Base-by-base conservation (phyloP, 306 rosid species). In the Malus sylvestris region DNA sequence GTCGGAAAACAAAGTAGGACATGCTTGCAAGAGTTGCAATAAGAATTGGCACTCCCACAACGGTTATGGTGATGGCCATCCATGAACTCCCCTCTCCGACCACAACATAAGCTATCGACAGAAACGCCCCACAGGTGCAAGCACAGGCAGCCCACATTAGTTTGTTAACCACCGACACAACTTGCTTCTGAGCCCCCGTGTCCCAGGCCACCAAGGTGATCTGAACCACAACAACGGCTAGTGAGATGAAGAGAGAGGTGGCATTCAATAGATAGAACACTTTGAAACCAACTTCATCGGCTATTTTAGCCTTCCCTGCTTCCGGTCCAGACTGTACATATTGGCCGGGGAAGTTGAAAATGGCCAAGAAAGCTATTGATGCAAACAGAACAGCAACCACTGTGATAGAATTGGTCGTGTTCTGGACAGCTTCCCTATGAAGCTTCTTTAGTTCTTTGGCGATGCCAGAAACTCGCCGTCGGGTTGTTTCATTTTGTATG, bases 191-290 rank as follows among this genome's bases (percentile, higher is more conserved):
- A 82, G 99, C 93, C 38, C 90, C 75, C 0, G 99, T 95, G 84
- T 95, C 97, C 99, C 99, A 95, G 2, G 99, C 97, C 72, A 95
- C 99, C 87, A 95, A 81, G 67, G 99, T 95, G 81, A 95, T 95
- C 78, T 95, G 99, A 82, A 95, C 97, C 68, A 95, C 97, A 3
- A 92, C 99, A 23, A 95, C 99, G 1, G 99, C 94, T 16, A 92
- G 91, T 57, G 99, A 95, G 70, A 95, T 92, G 83, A 95, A 95
- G 51, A 95, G 97, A 51, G 99, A 88, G 12, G 86, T 89, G 15
- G 97, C 89, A 71, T 95, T 95, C 81, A 95, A 71, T 61, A 92
- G 85, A 87, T 84, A 92, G 81, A 95, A 95, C 64, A 84, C 89
- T 81, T 86, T 76, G 90, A 95, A 95, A 76, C 96, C 92, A 20